Conservation (phyloP, 768 basidiomycete species). For the Flagelloscypha sp. region DNA sequence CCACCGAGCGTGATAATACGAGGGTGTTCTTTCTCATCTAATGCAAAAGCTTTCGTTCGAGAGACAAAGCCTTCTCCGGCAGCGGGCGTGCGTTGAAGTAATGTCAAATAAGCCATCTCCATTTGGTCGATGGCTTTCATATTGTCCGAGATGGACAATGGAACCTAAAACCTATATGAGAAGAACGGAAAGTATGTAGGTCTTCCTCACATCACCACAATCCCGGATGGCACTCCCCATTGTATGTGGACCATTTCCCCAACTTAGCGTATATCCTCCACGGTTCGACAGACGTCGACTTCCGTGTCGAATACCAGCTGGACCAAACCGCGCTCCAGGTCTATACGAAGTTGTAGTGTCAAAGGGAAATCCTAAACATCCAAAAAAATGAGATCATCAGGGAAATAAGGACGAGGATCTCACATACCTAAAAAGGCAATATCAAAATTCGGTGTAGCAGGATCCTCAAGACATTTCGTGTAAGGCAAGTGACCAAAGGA, state of each 20-base stretch:
- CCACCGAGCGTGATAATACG: slow-evolving; percentile 79
- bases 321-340: slow-evolving; percentile 81
- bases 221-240: slow-evolving; percentile 57
- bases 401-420: slow-evolving; percentile 51
- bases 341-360: slow-evolving; percentile 72
- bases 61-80: slow-evolving; percentile 52
- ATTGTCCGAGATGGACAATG: too few species aligned
- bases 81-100: slow-evolving; percentile 52
- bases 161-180: too few species aligned
- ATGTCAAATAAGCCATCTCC: slow-evolving; percentile 60
- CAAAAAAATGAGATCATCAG: background rate
- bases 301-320: slow-evolving; percentile 74
- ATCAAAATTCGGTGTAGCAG: slow-evolving; percentile 41
- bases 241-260: slow-evolving; percentile 60
- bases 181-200: slow-evolving; percentile 1
- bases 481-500: slow-evolving; percentile 64
- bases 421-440: slow-evolving; percentile 80
- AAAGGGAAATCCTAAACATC: slow-evolving; percentile 19
- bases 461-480: slow-evolving; percentile 42
- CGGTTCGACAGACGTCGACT: slow-evolving; percentile 68
- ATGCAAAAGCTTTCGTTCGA: too few species aligned
- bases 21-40: slow-evolving; percentile 70
- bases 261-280: slow-evolving; percentile 72
- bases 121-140: slow-evolving; percentile 66
- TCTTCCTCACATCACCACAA: slow-evolving; percentile 79